Evolutionary conservation across 345 rosid genomes (phyloP).

Genomic region (Zanthoxylum bungeanum): DNA sequence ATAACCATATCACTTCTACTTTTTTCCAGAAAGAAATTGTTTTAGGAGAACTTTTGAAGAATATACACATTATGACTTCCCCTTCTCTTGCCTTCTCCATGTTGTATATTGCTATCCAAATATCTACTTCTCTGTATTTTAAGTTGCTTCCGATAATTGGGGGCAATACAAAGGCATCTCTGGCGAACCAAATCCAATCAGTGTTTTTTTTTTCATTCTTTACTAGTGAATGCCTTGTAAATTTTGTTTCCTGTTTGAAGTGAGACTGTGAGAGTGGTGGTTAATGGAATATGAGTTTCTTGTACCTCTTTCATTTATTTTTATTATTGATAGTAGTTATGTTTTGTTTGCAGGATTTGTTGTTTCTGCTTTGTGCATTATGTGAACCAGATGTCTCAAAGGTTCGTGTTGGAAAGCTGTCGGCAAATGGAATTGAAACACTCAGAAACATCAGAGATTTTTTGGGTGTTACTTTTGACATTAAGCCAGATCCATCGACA

Average conservation of each 20-base stretch:
- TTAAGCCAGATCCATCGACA: conserved; percentile 68
- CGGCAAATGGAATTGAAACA: conserved; percentile 76
- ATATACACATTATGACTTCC: neutral
- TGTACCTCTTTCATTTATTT: neutral
- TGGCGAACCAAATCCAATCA: neutral
- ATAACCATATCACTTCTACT: no score
- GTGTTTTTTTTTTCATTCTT: neutral
- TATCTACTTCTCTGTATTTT: neutral
- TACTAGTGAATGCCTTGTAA: neutral
- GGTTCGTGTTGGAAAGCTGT: conserved; percentile 80
- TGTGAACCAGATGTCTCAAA: conserved; percentile 78
- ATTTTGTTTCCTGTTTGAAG: neutral
- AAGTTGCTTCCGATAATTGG: neutral
- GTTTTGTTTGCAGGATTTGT: conserved; percentile 49
- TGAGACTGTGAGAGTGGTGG: neutral
- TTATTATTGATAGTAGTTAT: neutral
- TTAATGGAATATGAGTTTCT: neutral
- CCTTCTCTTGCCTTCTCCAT: no score
- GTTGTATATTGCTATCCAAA: no score
- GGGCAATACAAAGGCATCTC: neutral
- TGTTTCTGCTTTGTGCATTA: conserved; percentile 75
- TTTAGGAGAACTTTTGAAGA: neutral
- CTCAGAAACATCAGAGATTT: conserved; percentile 68
- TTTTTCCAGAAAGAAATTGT: neutral
- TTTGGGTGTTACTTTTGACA: conserved; percentile 58